Conservation (phyloP, 352 stramenopile genomes). For the Peronosclerospora sorghi region DNA sequence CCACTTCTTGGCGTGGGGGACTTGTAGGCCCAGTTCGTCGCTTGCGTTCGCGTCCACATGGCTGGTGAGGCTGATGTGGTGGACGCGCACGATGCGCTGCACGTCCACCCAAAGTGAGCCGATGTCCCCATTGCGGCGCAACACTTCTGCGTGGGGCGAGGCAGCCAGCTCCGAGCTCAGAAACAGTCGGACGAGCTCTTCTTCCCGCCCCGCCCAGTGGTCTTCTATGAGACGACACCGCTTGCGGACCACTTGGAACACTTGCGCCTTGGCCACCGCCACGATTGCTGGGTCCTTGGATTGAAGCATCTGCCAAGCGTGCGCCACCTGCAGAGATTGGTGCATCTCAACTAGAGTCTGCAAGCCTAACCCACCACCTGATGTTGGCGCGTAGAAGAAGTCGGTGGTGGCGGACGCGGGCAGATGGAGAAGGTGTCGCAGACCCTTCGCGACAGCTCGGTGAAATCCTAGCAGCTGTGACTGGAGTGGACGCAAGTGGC, state of each 20-base stretch:
- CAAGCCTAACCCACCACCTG: conserved; percentile 7
- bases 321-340: conserved; percentile 4
- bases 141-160: neutral
- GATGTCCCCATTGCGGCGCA: conserved; percentile 1
- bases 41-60: too few species aligned
- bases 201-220: conserved; percentile 1
- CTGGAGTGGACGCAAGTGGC: neutral
- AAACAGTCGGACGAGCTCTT: conserved; percentile 1
- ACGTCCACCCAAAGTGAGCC: conserved; percentile 6
- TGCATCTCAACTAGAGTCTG: conserved; percentile 5
- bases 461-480: conserved; percentile 3
- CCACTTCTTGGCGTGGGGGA: neutral
- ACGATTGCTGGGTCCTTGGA: neutral
- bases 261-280: conserved; percentile 1
- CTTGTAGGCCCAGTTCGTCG: too few species aligned
- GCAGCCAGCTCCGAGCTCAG: conserved; percentile 2
- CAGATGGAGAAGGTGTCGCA: conserved; percentile 4
- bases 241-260: conserved; percentile 2
- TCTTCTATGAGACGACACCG: conserved; percentile 2
- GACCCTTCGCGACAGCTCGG: neutral
- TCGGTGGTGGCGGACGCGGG: neutral
- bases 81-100: neutral
- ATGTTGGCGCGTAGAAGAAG: conserved; percentile 7
- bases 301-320: conserved; percentile 14
- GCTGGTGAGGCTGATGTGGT: neutral